Evolutionary conservation across 2,329 filamentous ascomycete species (phyloP), one percentile per base, ranked within the genome.

Genomic region (Sporothrix globosa): DNA sequence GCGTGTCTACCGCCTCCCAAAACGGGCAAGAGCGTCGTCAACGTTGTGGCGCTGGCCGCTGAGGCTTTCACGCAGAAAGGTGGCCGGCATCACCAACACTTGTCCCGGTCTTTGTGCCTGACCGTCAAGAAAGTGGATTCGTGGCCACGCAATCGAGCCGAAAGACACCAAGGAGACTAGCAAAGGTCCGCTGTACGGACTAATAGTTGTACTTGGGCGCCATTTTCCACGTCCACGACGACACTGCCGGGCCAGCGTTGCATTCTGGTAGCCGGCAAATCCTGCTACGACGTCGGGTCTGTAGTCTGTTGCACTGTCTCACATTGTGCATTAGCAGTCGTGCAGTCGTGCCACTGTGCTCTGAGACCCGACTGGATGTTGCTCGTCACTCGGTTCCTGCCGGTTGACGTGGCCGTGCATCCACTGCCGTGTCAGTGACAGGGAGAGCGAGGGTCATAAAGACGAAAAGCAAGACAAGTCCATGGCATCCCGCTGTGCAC

Each of bases 331-430:
- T 56, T 1, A 9, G 52, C 52, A 34, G 53, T 39, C 2, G 54
- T 58, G 34, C 10, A 56, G 5, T 41, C 54, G 54, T 30, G 19
- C 17, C 54, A 39, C 34, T 34, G 30, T 34, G 34, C 34, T 44
- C 11, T 44, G 11, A 13, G 14, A 4, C 41, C 41, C 41, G 11
- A 44, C 48, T 50, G 48, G 4, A 50, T 50, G 39, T 46, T n/a
- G n/a, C 58, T 46, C 54, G 17, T 56, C 46, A 30, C 13, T 27
- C 27, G 34, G 48, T 48, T n/a, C 46, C 34, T 58, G 67, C 44
- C 54, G 50, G 67, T 61, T 61, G 67, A 69, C 67, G 67, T 69
- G 67, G 67, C 67, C 54, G 54, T 69, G 67, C 41, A 69, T 39
- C 41, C 46, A 66, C 24, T 50, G 61, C 21, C 9, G 61, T 50